phyloP scores from a whole-genome alignment of 768 basidiomycete species.

The Pisolithus orientalis region DNA sequence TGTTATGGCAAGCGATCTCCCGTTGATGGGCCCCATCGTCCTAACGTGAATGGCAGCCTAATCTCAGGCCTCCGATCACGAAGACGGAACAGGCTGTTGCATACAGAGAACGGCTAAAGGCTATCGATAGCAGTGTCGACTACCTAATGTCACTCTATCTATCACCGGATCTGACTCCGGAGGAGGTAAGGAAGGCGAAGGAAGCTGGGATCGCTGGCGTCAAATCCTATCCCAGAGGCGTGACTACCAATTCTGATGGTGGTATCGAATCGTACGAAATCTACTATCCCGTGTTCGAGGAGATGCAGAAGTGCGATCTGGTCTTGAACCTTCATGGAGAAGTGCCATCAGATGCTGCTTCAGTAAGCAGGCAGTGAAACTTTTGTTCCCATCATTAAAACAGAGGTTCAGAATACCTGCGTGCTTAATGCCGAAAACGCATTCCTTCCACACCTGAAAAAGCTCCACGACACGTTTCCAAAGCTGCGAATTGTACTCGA shows the following conservation, averaged over 20 bases:
- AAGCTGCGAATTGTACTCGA: slow-evolving; percentile 91
- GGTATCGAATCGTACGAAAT: slow-evolving; percentile 94
- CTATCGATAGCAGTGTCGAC: slow-evolving; percentile 69
- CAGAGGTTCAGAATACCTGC: slow-evolving; percentile 63
- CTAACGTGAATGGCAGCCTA: slow-evolving; percentile 55
- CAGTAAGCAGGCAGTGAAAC: slow-evolving; percentile 32
- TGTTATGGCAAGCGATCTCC: slow-evolving; percentile 71
- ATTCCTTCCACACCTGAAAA: slow-evolving; percentile 83
- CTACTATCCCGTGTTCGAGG: slow-evolving; percentile 90
- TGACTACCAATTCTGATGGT: slow-evolving; percentile 94
- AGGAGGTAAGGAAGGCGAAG: slow-evolving; percentile 85
- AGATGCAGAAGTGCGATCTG: slow-evolving; percentile 90
- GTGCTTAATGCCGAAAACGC: slow-evolving; percentile 88
- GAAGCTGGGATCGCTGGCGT: slow-evolving; percentile 81
- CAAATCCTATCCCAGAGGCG: slow-evolving; percentile 95
- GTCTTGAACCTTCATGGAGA: slow-evolving; percentile 97
- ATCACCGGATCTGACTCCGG: slow-evolving; percentile 84
- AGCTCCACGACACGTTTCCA: slow-evolving; percentile 81
- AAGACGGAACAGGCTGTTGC: slow-evolving; percentile 72
- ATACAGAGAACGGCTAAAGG: slow-evolving; percentile 72
- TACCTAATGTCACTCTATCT: slow-evolving; percentile 97
- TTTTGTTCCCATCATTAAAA: background rate
- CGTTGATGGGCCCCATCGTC: slow-evolving; percentile 2
- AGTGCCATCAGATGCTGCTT: slow-evolving; percentile 75
- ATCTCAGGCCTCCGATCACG: slow-evolving; percentile 84